Evolutionary conservation across 2,329 filamentous ascomycete species (phyloP), one percentile per base, ranked within the genome.

Genomic region (Knufia petricola): DNA sequence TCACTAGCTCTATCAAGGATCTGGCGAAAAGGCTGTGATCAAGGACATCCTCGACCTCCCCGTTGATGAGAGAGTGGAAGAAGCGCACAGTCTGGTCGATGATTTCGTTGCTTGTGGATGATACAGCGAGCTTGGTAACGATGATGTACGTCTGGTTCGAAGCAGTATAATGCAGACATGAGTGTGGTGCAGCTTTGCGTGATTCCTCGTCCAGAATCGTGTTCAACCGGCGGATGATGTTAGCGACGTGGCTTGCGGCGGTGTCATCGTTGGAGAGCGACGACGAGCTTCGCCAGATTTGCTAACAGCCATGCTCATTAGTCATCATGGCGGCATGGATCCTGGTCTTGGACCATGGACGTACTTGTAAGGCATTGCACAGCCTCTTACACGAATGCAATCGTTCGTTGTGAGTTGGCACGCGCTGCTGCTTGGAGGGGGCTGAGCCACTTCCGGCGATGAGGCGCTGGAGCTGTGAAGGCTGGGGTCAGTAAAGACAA

Each of bases 1-100:
- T 79, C 44, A 95, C 76, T 51, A 98, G 78, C 58, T 87, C 87
- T 61, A 94, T 92, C 61, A 98, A 67, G 60, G 87, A 90, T 50
- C 82, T 79, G 2, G 92, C 87, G 64, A 98, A 98, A 48, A 79
- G 76, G 26, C 83, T 78, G 61, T 85, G 94, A 61, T 94, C 86
- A 41, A 95, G 79, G 61, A 96, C 94, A 30, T 88, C 87, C 63
- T 95, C 92, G 68, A 95, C 89, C 66, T 96, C 92, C 64, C 88
- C 92, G 67, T 98, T 92, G 60, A 96, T 86, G 54, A 98, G 76
- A 13, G 87, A 88, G 50, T 87, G 87, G 66, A 95, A 95, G 62
- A 95, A 82, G 34, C 83, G 73, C 31, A 95, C 84, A 21, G 86
- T 85, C 61, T 90, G 85, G 55, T 84, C 82, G 58, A 96, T 84